Conservation (phyloP, 257 asterid species). For the Eucommia ulmoides region DNA sequence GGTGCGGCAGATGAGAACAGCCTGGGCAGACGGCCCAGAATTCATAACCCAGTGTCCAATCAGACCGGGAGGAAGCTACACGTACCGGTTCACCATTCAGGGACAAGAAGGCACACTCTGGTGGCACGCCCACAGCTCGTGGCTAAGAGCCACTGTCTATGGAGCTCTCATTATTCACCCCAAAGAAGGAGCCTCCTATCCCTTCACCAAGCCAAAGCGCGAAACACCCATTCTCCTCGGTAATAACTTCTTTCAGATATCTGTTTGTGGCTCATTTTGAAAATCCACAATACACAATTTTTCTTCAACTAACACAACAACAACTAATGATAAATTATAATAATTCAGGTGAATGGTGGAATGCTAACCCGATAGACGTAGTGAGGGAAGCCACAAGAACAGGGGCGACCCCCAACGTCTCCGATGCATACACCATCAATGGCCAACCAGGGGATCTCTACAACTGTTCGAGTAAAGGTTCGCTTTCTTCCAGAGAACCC, state of each 20-base stretch:
- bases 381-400: conserved; percentile 5
- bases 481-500: not conserved
- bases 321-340: not conserved
- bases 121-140: conserved; percentile 3
- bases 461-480: conserved; percentile 4
- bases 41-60: conserved; percentile 3
- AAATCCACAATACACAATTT: not conserved
- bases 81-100: conserved; percentile 5
- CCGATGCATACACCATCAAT: conserved; percentile 1
- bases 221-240: conserved; percentile 6
- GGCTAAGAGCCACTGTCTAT: conserved; percentile 7
- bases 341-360: conserved; percentile 7
- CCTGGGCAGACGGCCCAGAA: conserved; percentile 4
- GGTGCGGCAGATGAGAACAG: conserved; percentile 1
- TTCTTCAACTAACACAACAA: no score
- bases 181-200: conserved; percentile 4
- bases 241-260: not conserved
- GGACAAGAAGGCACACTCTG: conserved; percentile 7
- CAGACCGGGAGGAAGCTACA: conserved; percentile 8
- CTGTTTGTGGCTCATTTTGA: not conserved
- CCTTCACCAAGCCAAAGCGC: conserved; percentile 7
- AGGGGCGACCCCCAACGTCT: conserved; percentile 2
- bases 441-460: conserved; percentile 9
- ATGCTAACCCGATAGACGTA: conserved; percentile 4
- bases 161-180: conserved; percentile 7